Base-by-base conservation (phyloP, 129 eudicot species). In the Centaurea solstitialis region DNA sequence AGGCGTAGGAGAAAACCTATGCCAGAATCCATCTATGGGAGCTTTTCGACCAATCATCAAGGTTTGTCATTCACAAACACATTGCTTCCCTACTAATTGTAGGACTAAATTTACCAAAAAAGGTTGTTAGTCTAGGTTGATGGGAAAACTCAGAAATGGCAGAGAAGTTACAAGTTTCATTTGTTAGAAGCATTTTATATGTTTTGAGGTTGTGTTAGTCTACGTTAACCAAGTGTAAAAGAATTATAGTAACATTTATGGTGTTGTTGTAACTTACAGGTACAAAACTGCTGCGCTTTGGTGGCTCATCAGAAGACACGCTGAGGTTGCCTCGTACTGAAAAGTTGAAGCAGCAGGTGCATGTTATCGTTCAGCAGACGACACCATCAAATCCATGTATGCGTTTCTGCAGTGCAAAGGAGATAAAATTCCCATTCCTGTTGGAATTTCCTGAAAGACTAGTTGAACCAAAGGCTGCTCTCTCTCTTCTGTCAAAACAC, bases 401-500 rank as follows among this genome's bases (percentile, higher is more conserved):
- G 12, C 64, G 38, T 64, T 61, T 75, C 70, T 38, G 61, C 72
- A 68, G 47, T 7, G 61, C 28, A 40, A 74, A 43, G 50, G 77
- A 59, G 66, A 79, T 50, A 57, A 84, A 76, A 61, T 84, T 79
- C 76, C 87, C 87, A 13, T 84, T 84, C 38, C 77, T 84, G 43
- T 76, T 84, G 77, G 72, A 66, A 22, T 22, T 22, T 22, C 21
- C 71, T 66, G 10, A 71, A 39, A 71, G 21, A n/a, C 7, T 71
- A 59, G 78, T 76, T 43, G 77, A 76, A 62, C 82, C 79, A 68
- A 75, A 68, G 73, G 66, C 17, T 43, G 84, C 80, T 84, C 84
- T 69, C 84, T 84, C 83, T 84, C 87, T 84, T 84, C 87, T 84
- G 84, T 84, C 87, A 84, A 73, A 80, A 50, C 40, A 74, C 62